These are phyloP conservation scores for Schizothecium vesticola DNA, from an alignment of 495 filamentous ascomycete genomes.

Conservation along the genomic window DNA sequence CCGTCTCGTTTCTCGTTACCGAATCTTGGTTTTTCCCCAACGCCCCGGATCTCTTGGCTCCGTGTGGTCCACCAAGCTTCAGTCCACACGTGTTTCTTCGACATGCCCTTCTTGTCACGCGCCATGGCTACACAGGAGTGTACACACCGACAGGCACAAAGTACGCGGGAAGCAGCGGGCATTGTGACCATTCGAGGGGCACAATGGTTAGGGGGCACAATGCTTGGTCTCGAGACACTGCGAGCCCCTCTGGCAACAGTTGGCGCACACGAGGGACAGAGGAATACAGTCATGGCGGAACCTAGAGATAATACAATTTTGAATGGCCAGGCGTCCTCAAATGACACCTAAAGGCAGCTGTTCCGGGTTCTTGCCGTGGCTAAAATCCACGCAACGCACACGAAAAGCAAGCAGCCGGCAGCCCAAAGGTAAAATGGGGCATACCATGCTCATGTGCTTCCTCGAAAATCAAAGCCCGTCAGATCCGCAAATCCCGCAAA, in stretches of 20 bases:
- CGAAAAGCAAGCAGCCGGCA: not conserved
- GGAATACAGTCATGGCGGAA: not conserved
- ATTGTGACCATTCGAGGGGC: not conserved
- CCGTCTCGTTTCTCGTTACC: not conserved
- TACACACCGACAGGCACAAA: not conserved
- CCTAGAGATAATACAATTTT: not conserved
- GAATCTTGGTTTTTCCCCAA: not conserved
- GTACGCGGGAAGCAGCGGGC: not conserved
- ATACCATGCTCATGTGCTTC: constrained; percentile 12
- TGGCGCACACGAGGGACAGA: not conserved
- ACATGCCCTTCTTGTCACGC: not conserved
- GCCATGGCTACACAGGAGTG: not conserved
- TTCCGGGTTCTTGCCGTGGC: not conserved
- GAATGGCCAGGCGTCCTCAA: not conserved
- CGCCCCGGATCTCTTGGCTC: not conserved
- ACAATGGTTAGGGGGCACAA: not conserved
- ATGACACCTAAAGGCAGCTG: not conserved
- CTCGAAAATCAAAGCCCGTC: constrained; percentile 19
- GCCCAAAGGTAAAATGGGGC: not conserved
- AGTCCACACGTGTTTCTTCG: not conserved
- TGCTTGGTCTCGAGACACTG: not conserved
- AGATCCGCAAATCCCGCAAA: constrained; percentile 17
- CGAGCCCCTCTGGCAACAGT: not conserved
- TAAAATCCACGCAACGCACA: not conserved
- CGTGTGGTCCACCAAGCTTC: not conserved